A percentile compares a stretch with the other conserved stretches of the same genome.
Evolutionary conservation across 2,329 filamentous ascomycete species (phyloP).

Genomic region (Diaporthe capsici): DNA sequence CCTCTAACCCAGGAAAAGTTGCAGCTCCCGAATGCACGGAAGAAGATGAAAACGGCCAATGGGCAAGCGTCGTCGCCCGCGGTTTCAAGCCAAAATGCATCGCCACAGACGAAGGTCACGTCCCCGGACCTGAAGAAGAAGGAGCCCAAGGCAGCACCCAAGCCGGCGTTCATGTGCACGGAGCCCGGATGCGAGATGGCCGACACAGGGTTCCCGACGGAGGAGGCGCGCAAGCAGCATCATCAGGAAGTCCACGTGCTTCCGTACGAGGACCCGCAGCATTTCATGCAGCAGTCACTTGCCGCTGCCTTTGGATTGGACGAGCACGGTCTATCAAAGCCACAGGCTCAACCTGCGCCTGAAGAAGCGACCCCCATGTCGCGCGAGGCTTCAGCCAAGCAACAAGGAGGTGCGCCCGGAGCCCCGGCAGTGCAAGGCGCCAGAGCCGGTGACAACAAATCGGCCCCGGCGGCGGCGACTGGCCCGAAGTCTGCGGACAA

Average conservation of each 20-base stretch:
- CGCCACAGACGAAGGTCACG: constrained; percentile 55
- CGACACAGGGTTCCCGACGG: constrained; percentile 63
- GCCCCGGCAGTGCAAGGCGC: constrained; percentile 55
- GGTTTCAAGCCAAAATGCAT: constrained; percentile 45
- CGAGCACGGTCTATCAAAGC: constrained; percentile 60
- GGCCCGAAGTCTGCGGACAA: constrained; percentile 46
- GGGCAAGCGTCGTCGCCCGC: constrained; percentile 54
- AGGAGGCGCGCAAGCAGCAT: constrained; percentile 68
- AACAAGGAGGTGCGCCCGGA: constrained; percentile 61
- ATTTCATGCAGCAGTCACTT: constrained; percentile 66
- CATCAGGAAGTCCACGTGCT: constrained; percentile 71
- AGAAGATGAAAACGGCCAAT: constrained; percentile 66
- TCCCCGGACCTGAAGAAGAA: constrained; percentile 62
- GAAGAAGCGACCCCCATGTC: constrained; percentile 64
- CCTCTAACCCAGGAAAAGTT: constrained; percentile 68
- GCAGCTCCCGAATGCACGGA: constrained; percentile 66
- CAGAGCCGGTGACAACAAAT: constrained; percentile 47
- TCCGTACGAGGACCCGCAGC: constrained; percentile 67
- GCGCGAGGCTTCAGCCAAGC: constrained; percentile 65
- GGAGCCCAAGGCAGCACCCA: constrained; percentile 52
- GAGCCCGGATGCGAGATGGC: constrained; percentile 69
- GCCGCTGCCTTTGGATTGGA: constrained; percentile 66
- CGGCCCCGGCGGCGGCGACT: constrained; percentile 40
- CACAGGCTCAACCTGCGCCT: constrained; percentile 50
- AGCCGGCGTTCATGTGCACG: constrained; percentile 64